These are phyloP conservation scores for Iris macrosiphon DNA, from an alignment of 106 monocot genomes.

Conservation along the genomic window DNA sequence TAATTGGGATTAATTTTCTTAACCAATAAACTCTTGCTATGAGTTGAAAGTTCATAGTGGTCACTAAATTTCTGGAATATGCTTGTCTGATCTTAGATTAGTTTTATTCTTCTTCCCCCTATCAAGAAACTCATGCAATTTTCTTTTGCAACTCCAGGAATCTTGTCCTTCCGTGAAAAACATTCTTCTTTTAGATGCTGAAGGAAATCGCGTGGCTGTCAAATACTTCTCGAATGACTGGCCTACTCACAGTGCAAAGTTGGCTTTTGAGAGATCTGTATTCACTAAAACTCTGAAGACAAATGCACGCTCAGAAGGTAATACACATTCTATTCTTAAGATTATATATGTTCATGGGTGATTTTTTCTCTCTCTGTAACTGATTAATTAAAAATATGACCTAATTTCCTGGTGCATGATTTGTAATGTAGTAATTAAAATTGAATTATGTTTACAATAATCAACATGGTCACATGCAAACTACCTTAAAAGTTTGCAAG, in stretches of 20 bases:
- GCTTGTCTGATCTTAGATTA: too few species aligned
- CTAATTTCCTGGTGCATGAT: too few species aligned
- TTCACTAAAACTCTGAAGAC: conserved; percentile 11
- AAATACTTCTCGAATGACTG: conserved; percentile 14
- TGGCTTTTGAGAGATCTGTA: conserved; percentile 14
- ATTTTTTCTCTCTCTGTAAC: too few species aligned
- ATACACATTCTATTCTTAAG: not conserved
- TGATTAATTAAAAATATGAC: too few species aligned
- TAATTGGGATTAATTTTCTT: too few species aligned
- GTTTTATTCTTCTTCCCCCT: not conserved
- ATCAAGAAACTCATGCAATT: not conserved
- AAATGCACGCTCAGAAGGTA: conserved; percentile 15
- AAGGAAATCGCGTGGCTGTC: conserved; percentile 18
- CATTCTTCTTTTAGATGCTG: conserved; percentile 15
- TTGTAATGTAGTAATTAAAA: too few species aligned
- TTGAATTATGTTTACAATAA: too few species aligned
- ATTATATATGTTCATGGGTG: too few species aligned
- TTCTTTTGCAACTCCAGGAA: conserved; percentile 1
- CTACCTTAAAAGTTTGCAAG: not conserved
- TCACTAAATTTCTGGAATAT: too few species aligned
- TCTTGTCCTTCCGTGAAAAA: conserved; percentile 11
- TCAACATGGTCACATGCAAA: conserved; percentile 1
- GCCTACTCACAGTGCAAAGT: conserved; percentile 7
- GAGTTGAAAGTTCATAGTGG: too few species aligned
- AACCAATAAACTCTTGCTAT: too few species aligned